Evolutionary conservation across 352 stramenopile genomes (phyloP).

Genomic region (Blastocystis hominis): DNA sequence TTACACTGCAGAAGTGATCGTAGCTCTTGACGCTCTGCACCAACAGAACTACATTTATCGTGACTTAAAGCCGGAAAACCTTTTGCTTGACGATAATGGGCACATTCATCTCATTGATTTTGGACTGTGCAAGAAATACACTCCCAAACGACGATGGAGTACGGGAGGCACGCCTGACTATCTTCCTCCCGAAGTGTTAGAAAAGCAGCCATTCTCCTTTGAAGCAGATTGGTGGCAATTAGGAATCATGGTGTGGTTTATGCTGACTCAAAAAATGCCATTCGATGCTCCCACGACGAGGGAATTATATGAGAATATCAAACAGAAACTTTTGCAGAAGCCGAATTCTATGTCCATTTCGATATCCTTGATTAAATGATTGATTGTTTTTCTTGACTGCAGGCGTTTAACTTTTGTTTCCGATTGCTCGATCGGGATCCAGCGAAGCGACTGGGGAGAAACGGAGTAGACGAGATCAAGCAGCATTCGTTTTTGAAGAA

Average conservation of each 20-base stretch:
- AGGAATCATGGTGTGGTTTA: constrained; percentile 77
- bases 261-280: constrained; percentile 73
- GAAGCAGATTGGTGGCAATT: constrained; percentile 78
- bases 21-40: constrained; percentile 83
- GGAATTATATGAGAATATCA: constrained; percentile 41
- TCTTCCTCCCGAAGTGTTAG: constrained; percentile 72
- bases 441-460: constrained; percentile 72
- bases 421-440: constrained; percentile 73
- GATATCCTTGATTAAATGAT: constrained; percentile 69
- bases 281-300: constrained; percentile 72
- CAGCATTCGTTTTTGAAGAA: constrained; percentile 73
- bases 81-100: constrained; percentile 79
- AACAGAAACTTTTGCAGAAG: not conserved
- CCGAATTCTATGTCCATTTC: constrained; percentile 40
- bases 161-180: constrained; percentile 67
- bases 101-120: constrained; percentile 82
- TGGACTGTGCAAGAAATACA: constrained; percentile 71
- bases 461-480: constrained; percentile 73
- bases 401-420: constrained; percentile 53
- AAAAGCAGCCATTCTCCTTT: constrained; percentile 70
- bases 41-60: constrained; percentile 81
- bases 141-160: not conserved
- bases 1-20: constrained; percentile 77
- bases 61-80: constrained; percentile 87
- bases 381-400: constrained; percentile 65